Evolutionary conservation across 305 asterid genomes (phyloP).

Genomic region (Rubia balearica): DNA sequence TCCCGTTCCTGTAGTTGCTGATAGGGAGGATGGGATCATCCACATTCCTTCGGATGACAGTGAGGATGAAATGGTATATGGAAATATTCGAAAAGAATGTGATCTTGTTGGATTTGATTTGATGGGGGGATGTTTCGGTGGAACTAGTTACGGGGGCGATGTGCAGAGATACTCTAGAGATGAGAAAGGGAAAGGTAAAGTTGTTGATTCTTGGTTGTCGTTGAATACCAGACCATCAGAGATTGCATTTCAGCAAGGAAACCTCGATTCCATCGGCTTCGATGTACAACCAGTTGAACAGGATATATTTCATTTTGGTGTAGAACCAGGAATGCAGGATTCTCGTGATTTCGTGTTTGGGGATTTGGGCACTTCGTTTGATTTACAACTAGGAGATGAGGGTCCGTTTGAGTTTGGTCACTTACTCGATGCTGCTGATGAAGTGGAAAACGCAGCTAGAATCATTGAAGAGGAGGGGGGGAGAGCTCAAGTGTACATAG

Average conservation of each 20-base stretch:
- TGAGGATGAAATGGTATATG: conserved; percentile 44
- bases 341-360: not conserved
- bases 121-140: conserved; percentile 23
- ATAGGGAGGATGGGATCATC: conserved; percentile 27
- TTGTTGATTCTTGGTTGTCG: conserved; percentile 41
- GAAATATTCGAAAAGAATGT: conserved; percentile 23
- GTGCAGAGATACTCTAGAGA: conserved; percentile 39
- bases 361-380: not conserved
- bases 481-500: not conserved
- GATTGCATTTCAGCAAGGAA: conserved; percentile 9
- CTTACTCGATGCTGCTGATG: not conserved
- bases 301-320: not conserved
- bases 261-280: not conserved
- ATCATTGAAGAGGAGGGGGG: not conserved
- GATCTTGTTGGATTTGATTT: conserved; percentile 28
- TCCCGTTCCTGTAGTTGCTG: conserved; percentile 16
- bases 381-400: not conserved
- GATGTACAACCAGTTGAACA: not conserved
- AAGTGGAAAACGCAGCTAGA: not conserved
- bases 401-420: not conserved
- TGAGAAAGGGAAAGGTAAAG: conserved; percentile 45
- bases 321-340: not conserved
- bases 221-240: conserved; percentile 23
- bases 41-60: conserved; percentile 44
- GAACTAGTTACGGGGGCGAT: conserved; percentile 21